Conservation (phyloP, 495 filamentous ascomycete species). For the Polyplosphaeria fusca region DNA sequence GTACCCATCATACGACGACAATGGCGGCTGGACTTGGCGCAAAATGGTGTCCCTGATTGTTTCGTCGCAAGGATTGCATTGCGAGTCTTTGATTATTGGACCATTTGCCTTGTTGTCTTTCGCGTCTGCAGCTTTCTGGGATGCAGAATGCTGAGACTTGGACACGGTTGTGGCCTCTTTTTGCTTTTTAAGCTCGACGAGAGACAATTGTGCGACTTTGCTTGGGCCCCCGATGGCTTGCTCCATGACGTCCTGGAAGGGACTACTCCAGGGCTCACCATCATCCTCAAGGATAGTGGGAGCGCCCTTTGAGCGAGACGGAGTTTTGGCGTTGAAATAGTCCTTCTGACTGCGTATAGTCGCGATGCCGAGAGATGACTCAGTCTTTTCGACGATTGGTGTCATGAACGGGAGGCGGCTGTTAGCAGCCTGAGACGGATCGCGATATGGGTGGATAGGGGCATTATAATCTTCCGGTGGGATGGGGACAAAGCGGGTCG, state of each 20-base stretch:
- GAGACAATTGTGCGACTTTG: slow-evolving; percentile 50
- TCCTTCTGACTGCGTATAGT: slow-evolving; percentile 52
- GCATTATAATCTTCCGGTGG: slow-evolving; percentile 83
- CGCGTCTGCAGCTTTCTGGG: neutral
- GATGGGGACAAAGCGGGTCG: slow-evolving; percentile 58
- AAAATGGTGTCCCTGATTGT: slow-evolving; percentile 70
- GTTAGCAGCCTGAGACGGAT: slow-evolving; percentile 71
- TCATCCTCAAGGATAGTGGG: slow-evolving; percentile 48
- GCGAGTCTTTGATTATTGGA: slow-evolving; percentile 72
- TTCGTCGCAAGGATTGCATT: slow-evolving; percentile 85
- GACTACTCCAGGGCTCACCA: slow-evolving; percentile 63
- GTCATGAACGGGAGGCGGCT: slow-evolving; percentile 97
- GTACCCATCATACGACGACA: slow-evolving; percentile 73
- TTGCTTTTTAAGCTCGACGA: slow-evolving; percentile 36
- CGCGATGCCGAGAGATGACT: slow-evolving; percentile 70
- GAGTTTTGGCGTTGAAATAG: slow-evolving; percentile 69
- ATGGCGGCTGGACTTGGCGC: slow-evolving; percentile 62
- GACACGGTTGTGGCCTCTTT: slow-evolving; percentile 4
- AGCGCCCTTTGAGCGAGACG: slow-evolving; percentile 53
- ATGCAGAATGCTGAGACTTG: slow-evolving; percentile 22
- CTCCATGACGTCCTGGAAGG: slow-evolving; percentile 60
- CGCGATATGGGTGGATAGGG: slow-evolving; percentile 69
- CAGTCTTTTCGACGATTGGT: slow-evolving; percentile 91
- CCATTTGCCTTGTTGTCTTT: slow-evolving; percentile 47
- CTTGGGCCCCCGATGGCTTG: slow-evolving; percentile 36